Conservation (phyloP, 2,329 filamentous ascomycete species). For the Alternaria arbusti region DNA sequence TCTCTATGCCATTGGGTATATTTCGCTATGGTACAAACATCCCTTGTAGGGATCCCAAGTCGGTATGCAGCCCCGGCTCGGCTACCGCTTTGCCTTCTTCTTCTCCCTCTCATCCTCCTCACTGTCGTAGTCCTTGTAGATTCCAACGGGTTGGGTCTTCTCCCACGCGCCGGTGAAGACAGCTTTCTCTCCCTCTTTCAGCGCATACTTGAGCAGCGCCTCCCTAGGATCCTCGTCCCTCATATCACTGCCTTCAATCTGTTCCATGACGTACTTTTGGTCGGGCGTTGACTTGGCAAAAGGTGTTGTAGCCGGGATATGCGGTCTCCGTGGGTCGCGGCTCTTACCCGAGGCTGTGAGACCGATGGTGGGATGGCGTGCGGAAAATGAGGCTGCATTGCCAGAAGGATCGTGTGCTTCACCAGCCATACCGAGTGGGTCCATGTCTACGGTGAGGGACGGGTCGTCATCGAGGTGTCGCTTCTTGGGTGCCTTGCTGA, state of each 20-base stretch:
- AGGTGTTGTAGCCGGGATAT: slow-evolving; percentile 82
- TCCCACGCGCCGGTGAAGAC: slow-evolving; percentile 95
- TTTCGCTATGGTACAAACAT: slow-evolving; percentile 10
- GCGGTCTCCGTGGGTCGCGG: slow-evolving; percentile 81
- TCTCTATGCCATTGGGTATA: slow-evolving; percentile 10
- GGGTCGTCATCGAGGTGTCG: slow-evolving; percentile 95
- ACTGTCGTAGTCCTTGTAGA: slow-evolving; percentile 89
- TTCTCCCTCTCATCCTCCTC: slow-evolving; percentile 78
- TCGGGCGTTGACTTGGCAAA: slow-evolving; percentile 92
- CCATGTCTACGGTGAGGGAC: slow-evolving; percentile 73
- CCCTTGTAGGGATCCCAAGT: slow-evolving; percentile 4
- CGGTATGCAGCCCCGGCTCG: not conserved
- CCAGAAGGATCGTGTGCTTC: slow-evolving; percentile 73
- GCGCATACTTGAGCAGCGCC: slow-evolving; percentile 92
- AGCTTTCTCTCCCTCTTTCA: slow-evolving; percentile 89
- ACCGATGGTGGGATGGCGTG: slow-evolving; percentile 72
- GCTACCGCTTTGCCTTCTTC: slow-evolving; percentile 53
- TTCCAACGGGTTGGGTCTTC: slow-evolving; percentile 86
- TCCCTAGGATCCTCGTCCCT: slow-evolving; percentile 95
- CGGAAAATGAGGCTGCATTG: slow-evolving; percentile 60
- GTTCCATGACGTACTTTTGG: slow-evolving; percentile 84
- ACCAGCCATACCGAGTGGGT: slow-evolving; percentile 80
- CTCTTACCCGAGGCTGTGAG: slow-evolving; percentile 79
- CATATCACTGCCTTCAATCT: slow-evolving; percentile 90
- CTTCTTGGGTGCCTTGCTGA: slow-evolving; percentile 92